Evolutionary conservation across 2,329 filamentous ascomycete genomes (phyloP).

Genomic region (Fusarium poae): DNA sequence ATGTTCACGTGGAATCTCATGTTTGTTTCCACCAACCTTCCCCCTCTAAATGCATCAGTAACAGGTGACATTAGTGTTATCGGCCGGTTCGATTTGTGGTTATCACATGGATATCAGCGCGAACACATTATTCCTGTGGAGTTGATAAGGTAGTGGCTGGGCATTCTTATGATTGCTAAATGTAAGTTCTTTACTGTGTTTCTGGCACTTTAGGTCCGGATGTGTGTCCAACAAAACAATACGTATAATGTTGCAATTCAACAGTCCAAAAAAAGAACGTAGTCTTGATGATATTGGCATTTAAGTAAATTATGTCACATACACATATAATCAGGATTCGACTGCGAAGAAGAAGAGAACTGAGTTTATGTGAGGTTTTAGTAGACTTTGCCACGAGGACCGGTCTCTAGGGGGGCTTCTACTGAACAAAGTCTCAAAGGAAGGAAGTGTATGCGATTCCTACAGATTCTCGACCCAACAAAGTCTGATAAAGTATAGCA

Average conservation of each 20-base stretch:
- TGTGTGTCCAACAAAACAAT: background rate
- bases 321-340: no score
- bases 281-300: no score
- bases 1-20: background rate
- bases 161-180: background rate
- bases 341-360: background rate
- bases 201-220: background rate
- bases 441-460: background rate
- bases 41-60: background rate
- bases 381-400: no score
- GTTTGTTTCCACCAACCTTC: background rate
- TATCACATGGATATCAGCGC: fast-evolving
- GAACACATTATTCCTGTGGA: no score
- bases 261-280: background rate
- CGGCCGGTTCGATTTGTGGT: background rate
- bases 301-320: no score
- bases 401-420: no score
- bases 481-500: no score
- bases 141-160: no score
- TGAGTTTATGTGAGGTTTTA: no score
- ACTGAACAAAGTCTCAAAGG: no score
- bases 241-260: fast-evolving
- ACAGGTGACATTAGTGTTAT: background rate
- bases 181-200: background rate
- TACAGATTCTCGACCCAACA: background rate